Evolutionary conservation across 2,329 filamentous ascomycete genomes (phyloP).

Genomic region (Alternaria ventricosa): DNA sequence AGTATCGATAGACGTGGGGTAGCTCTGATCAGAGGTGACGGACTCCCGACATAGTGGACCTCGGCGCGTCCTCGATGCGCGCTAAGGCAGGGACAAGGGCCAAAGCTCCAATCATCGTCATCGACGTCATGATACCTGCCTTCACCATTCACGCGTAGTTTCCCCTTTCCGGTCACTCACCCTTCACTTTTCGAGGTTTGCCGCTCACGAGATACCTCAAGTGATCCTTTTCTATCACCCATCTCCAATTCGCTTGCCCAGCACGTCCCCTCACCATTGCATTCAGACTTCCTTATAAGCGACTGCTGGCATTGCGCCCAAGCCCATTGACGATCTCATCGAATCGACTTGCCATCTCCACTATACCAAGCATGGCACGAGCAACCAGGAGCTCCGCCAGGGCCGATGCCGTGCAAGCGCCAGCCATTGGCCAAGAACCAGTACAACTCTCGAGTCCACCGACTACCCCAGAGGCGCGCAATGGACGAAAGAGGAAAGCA

Average conservation of each 20-base stretch:
- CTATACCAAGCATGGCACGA: constrained; percentile 36
- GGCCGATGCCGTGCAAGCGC: constrained; percentile 12
- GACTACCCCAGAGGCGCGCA: constrained; percentile 44
- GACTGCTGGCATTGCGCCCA: constrained; percentile 14
- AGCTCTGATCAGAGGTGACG: constrained; percentile 8
- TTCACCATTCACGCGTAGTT: constrained; percentile 9
- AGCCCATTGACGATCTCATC: constrained; percentile 1
- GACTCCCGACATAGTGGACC: constrained; percentile 18
- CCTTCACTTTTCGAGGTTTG: constrained; percentile 1
- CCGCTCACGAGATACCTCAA: not conserved
- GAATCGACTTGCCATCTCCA: not conserved
- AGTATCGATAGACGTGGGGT: constrained; percentile 20
- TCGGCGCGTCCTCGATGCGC: constrained; percentile 21
- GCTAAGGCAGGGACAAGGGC: constrained; percentile 34
- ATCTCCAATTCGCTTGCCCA: not conserved
- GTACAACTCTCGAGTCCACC: constrained; percentile 54
- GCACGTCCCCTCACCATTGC: not conserved
- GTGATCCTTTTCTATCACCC: not conserved
- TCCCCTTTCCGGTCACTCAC: constrained; percentile 5
- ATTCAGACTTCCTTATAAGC: constrained; percentile 12
- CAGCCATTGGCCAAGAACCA: constrained; percentile 27
- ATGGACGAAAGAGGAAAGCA: constrained; percentile 35
- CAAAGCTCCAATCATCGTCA: constrained; percentile 39
- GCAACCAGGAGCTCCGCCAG: constrained; percentile 39
- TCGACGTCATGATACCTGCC: constrained; percentile 42